Base-by-base conservation (phyloP, 2,329 filamentous ascomycete species). In the Colletotrichum sp. region DNA sequence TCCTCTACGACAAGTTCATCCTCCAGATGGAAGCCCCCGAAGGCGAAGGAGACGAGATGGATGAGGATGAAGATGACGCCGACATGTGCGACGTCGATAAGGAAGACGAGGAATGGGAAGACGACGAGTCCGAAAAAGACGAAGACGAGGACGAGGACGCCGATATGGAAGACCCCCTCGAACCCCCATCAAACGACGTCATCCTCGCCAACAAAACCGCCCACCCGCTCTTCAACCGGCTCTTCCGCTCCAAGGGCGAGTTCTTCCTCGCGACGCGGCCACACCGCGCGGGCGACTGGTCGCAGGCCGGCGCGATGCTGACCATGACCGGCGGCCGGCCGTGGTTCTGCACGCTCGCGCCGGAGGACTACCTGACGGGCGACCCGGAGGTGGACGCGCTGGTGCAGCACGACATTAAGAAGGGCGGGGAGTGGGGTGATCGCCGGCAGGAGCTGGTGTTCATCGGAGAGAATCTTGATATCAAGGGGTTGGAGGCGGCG, bases 381-480 rank as follows among this genome's bases (percentile, higher is more conserved):
- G 85, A 91, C 69, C 81, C 83, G 0, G 82, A 87, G n/a, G 87
- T 89, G 1, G 85, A 90, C 39, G 84, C 85, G 8, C 88, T 90
- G 0, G 87, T 90, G 15, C 80, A 84, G 57, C 86, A 89, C 71
- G 89, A 91, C 78, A 87, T 91, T 26, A 80, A 85, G 8, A 88
- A 89, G 30, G 89, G 89, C 7, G 90, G 90, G 0, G 88, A 91
- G 75, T 95, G 93, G 92, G 93, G 92, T 1, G 93, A 95, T 78
- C 87, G 93, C 2, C 87, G 93, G 3, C 93, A 95, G 81, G 93
- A 95, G 81, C 81, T 95, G 8, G 93, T 95, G 4, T 94, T 95
- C 76, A 95, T 95, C 73, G 93, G 93, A 0, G 92, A 95, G 82
- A 87, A 88, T 7, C 86, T 95, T 16, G 87, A 94, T 66, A 80